These are phyloP conservation scores for Ceratocystis variospora DNA, from an alignment of 2,329 filamentous ascomycete genomes.

Conservation along the genomic window DNA sequence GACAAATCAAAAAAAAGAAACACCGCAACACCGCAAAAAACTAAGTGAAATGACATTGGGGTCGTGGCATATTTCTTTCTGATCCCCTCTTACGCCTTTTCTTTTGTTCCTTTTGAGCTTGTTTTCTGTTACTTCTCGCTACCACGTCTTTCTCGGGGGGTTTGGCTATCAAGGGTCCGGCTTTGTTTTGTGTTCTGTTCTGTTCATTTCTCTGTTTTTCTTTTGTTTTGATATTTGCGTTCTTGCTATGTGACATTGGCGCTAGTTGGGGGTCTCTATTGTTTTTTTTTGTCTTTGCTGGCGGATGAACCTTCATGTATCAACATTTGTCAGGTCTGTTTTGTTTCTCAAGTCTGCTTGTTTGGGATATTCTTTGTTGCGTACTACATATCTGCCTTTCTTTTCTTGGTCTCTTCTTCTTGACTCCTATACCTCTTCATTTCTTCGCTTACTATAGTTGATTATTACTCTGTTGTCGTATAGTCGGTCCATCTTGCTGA, in stretches of 20 bases:
- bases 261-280: slow-evolving; percentile 2
- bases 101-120: slow-evolving; percentile 1
- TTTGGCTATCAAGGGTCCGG: background rate
- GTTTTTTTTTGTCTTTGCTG: slow-evolving; percentile 6
- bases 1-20: background rate
- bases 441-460: background rate
- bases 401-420: background rate
- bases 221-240: background rate
- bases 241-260: background rate
- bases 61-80: background rate
- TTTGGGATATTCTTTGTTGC: slow-evolving; percentile 3
- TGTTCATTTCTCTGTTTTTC: background rate
- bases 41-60: slow-evolving; percentile 1
- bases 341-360: background rate
- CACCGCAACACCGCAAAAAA: background rate
- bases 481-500: background rate
- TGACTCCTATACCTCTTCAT: slow-evolving; percentile 1
- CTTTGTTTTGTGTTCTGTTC: background rate
- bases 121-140: slow-evolving; percentile 1
- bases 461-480: background rate
- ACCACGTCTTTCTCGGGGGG: background rate
- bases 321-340: background rate
- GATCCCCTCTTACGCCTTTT: background rate
- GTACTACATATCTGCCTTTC: background rate
- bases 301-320: slow-evolving; percentile 2